Evolutionary conservation across 192 early-diverging fungal species (phyloP).

Genomic region (Linnemannia hyalina): DNA sequence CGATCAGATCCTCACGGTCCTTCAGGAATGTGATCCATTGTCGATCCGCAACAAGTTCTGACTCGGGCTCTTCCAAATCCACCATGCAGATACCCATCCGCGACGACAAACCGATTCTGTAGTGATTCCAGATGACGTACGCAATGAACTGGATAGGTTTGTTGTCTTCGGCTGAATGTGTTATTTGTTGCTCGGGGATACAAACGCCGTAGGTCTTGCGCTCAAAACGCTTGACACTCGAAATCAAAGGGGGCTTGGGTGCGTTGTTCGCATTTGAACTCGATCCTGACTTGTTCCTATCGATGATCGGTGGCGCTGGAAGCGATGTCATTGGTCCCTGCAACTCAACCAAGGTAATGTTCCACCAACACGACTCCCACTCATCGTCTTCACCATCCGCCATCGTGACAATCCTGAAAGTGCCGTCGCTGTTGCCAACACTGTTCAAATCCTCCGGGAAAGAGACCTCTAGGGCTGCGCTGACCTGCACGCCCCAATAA

Average conservation of each 20-base stretch:
- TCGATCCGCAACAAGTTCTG: neutral
- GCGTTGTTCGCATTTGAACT: too few relatives aligned
- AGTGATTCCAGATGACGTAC: conserved; percentile 49
- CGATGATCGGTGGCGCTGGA: conserved; percentile 15
- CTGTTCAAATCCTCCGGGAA: neutral
- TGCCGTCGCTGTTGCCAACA: neutral
- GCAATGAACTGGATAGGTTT: conserved; percentile 31
- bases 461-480: conserved; percentile 32
- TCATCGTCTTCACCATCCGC: conserved; percentile 29
- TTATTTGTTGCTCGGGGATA: conserved; percentile 5
- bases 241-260: neutral
- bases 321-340: conserved; percentile 2
- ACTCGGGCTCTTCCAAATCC: conserved; percentile 24
- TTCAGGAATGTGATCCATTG: conserved; percentile 40
- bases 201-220: conserved; percentile 22
- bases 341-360: conserved; percentile 17
- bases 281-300: neutral
- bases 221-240: conserved; percentile 21
- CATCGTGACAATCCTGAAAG: conserved; percentile 44
- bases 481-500: conserved; percentile 53
- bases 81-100: conserved; percentile 20
- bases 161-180: neutral
- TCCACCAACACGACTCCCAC: conserved; percentile 48
- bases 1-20: conserved; percentile 14
- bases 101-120: conserved; percentile 21